These are phyloP conservation scores for Physaria fendleri DNA, from an alignment of 345 rosid genomes.

Conservation along the genomic window DNA sequence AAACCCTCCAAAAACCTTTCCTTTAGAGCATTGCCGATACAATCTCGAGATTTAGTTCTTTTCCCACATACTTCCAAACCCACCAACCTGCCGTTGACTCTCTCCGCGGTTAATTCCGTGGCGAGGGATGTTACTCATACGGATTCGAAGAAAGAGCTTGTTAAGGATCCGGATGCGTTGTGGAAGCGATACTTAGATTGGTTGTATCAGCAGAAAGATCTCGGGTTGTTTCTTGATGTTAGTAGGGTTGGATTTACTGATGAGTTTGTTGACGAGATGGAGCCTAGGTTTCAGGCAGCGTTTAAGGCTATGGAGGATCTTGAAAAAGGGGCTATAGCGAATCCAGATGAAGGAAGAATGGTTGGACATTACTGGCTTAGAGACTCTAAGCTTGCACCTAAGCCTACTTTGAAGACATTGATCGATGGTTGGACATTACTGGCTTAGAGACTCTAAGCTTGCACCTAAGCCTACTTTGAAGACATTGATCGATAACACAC, in stretches of 20 bases:
- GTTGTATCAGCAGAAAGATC: slow-evolving; percentile 89
- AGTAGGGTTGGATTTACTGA: slow-evolving; percentile 86
- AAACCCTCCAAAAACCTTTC: slow-evolving; percentile 21
- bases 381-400: slow-evolving; percentile 65
- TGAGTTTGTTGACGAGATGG: slow-evolving; percentile 75
- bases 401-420: slow-evolving; percentile 44
- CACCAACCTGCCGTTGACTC: slow-evolving; percentile 15
- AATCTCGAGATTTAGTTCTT: slow-evolving; percentile 33
- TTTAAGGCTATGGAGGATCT: slow-evolving; percentile 75
- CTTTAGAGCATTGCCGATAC: slow-evolving; percentile 21
- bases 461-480: slow-evolving; percentile 56
- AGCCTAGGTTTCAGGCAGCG: slow-evolving; percentile 58
- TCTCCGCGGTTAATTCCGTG: slow-evolving; percentile 33
- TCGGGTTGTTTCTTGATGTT: slow-evolving; percentile 79
- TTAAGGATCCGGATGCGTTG: slow-evolving; percentile 54
- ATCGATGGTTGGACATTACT: slow-evolving; percentile 98
- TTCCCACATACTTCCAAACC: slow-evolving; percentile 34
- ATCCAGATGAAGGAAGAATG: slow-evolving; percentile 98
- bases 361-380: slow-evolving; percentile 98
- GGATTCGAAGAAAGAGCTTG: slow-evolving; percentile 44
- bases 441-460: slow-evolving; percentile 71
- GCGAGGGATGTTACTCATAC: slow-evolving; percentile 51
- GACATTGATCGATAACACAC: slow-evolving; percentile 64
- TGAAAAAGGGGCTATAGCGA: slow-evolving; percentile 89
- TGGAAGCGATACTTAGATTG: slow-evolving; percentile 90